Evolutionary conservation across 306 rosid genomes (phyloP).

Genomic region (Canavalia ensiformis): DNA sequence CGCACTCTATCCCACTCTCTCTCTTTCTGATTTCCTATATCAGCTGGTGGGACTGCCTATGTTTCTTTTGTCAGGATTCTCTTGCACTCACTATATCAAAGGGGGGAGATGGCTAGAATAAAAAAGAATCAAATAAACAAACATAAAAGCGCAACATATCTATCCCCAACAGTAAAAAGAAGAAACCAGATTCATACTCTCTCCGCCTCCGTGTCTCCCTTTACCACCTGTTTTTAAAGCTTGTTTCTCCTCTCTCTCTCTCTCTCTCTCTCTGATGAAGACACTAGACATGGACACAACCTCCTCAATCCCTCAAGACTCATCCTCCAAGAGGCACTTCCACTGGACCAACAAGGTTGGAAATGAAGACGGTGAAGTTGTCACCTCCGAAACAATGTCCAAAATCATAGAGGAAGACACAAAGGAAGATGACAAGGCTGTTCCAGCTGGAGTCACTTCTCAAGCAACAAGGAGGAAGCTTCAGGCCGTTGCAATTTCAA

Average conservation of each 20-base stretch:
- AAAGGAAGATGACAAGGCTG: slow-evolving; percentile 33
- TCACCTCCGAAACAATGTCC: slow-evolving; percentile 61
- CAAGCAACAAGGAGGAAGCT: slow-evolving; percentile 64
- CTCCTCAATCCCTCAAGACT: slow-evolving; percentile 55
- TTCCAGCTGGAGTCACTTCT: slow-evolving; percentile 27
- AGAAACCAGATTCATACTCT: slow-evolving; percentile 46
- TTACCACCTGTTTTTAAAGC: slow-evolving; percentile 55
- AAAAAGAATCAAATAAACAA: slow-evolving; percentile 52
- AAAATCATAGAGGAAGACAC: slow-evolving; percentile 48
- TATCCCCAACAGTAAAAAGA: slow-evolving; percentile 54
- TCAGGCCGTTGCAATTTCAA: slow-evolving; percentile 76
- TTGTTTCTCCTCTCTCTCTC: slow-evolving; percentile 50
- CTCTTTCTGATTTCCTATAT: slow-evolving; percentile 66
- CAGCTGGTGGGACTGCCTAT: slow-evolving; percentile 86
- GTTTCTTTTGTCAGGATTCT: slow-evolving; percentile 97
- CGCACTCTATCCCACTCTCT: slow-evolving; percentile 55
- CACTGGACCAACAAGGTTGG: slow-evolving; percentile 93
- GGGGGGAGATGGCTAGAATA: slow-evolving; percentile 47
- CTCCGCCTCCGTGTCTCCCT: slow-evolving; percentile 38
- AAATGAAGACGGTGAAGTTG: slow-evolving; percentile 65
- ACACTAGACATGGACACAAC: slow-evolving; percentile 49
- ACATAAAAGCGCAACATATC: slow-evolving; percentile 50
- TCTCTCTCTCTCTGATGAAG: slow-evolving; percentile 63
- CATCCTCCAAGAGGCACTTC: slow-evolving; percentile 93
- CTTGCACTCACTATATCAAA: slow-evolving; percentile 63